Percentiles rank a stretch among this genome's conserved stretches.
Conservation (phyloP, 441 rosid genomes). For the Dalechampia spathulata region DNA sequence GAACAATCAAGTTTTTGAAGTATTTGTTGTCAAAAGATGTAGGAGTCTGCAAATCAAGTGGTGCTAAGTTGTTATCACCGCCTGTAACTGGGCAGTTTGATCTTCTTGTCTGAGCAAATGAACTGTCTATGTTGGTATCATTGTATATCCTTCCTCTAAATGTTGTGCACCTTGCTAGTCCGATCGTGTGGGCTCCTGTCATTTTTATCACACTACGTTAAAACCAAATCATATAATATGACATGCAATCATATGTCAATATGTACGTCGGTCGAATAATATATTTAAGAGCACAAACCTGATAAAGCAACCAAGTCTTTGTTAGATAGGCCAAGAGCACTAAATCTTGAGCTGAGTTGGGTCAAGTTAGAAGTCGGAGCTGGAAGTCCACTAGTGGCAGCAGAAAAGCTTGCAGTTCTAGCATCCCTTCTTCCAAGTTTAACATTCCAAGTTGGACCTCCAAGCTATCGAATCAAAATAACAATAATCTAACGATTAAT, state of each 20-base stretch:
- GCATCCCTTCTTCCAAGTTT: conserved; percentile 88
- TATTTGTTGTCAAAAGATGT: conserved; percentile 61
- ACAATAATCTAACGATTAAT: neutral
- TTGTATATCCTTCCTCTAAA: conserved; percentile 61
- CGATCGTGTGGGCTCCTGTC: conserved; percentile 63
- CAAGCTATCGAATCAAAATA: conserved; percentile 32
- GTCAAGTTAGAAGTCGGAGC: conserved; percentile 53
- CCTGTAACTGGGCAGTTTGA: conserved; percentile 53
- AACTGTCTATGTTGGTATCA: conserved; percentile 53
- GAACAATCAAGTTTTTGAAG: conserved; percentile 53
- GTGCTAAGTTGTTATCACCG: conserved; percentile 74
- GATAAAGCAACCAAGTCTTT: conserved; percentile 78
- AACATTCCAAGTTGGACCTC: conserved; percentile 71
- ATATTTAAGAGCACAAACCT: conserved; percentile 46
- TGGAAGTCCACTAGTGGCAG: conserved; percentile 72
- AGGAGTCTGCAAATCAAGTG: conserved; percentile 59
- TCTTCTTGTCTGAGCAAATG: conserved; percentile 48
- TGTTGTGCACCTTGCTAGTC: conserved; percentile 52
- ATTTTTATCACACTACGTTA: neutral
- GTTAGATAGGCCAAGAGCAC: conserved; percentile 60
- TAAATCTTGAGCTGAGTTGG: conserved; percentile 53
- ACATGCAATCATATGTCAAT: too few relatives aligned
- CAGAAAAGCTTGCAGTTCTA: conserved; percentile 62
- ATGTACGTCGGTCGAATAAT: too few relatives aligned
- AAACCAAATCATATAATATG: neutral